A percentile compares a stretch with the other conserved stretches of the same genome.
Conservation (phyloP, 345 rosid species). For the Syzygium jambos region DNA sequence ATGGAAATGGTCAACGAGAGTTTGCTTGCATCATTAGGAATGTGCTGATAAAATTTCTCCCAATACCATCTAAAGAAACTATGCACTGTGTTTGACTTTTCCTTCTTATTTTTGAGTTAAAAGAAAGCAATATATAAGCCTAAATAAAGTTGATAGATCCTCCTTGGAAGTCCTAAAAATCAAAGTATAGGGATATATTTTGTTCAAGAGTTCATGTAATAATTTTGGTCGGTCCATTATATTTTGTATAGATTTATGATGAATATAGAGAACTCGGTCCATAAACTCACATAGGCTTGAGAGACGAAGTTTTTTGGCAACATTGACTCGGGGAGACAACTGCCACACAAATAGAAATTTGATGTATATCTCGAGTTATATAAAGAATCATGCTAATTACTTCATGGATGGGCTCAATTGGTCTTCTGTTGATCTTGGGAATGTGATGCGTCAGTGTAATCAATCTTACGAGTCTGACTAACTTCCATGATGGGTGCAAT, state of each 20-base stretch:
- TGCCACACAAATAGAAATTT: background rate
- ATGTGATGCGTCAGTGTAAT: too few relatives aligned
- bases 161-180: too few relatives aligned
- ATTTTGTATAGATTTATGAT: background rate
- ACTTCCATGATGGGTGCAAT: background rate
- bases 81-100: background rate
- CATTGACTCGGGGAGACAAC: background rate
- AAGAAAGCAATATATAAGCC: background rate
- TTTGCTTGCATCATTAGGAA: background rate
- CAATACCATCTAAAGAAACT: background rate
- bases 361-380: background rate
- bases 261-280: background rate
- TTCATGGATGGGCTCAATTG: too few relatives aligned
- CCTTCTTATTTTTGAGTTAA: background rate
- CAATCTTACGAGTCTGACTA: background rate
- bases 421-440: too few relatives aligned
- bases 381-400: too few relatives aligned
- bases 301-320: background rate
- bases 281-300: background rate
- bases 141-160: too few relatives aligned
- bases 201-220: background rate
- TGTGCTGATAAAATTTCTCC: background rate
- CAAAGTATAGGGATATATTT: background rate
- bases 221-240: background rate
- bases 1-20: background rate